A percentile compares a stretch with the other conserved stretches of the same genome.
Conservation (phyloP, 2,329 filamentous ascomycete genomes). For the Colletotrichum sansevieriae region DNA sequence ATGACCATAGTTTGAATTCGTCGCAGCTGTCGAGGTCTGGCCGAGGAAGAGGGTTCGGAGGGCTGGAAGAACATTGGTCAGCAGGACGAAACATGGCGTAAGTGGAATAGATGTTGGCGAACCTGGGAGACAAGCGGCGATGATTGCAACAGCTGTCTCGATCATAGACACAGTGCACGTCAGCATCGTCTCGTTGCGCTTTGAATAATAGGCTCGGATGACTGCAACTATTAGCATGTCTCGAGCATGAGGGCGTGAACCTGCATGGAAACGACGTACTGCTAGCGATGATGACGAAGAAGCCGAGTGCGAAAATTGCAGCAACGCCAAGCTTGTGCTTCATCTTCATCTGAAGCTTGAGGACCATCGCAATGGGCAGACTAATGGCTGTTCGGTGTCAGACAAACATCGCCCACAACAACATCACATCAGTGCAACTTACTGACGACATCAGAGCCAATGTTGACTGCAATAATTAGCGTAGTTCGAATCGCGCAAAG, state of each 20-base stretch:
- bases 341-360: conserved; percentile 50
- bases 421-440: background rate
- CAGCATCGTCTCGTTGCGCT: conserved; percentile 52
- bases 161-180: conserved; percentile 55
- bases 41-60: conserved; percentile 34
- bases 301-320: conserved; percentile 49
- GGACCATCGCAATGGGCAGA: conserved; percentile 52
- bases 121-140: conserved; percentile 55
- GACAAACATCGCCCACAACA: background rate
- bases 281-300: conserved; percentile 50
- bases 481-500: background rate
- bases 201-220: conserved; percentile 52
- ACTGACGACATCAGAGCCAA: conserved; percentile 22
- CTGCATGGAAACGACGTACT: conserved; percentile 38
- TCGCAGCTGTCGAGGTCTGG: conserved; percentile 27
- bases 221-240: conserved; percentile 40
- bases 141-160: conserved; percentile 55
- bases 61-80: background rate
- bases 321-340: conserved; percentile 51
- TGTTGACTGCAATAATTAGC: conserved; percentile 13
- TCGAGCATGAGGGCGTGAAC: rapidly evolving
- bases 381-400: conserved; percentile 46
- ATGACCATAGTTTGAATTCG: conserved; percentile 29
- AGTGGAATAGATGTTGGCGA: background rate
- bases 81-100: background rate